Conservation (phyloP, 345 rosid genomes). For the Gossypium australe region DNA sequence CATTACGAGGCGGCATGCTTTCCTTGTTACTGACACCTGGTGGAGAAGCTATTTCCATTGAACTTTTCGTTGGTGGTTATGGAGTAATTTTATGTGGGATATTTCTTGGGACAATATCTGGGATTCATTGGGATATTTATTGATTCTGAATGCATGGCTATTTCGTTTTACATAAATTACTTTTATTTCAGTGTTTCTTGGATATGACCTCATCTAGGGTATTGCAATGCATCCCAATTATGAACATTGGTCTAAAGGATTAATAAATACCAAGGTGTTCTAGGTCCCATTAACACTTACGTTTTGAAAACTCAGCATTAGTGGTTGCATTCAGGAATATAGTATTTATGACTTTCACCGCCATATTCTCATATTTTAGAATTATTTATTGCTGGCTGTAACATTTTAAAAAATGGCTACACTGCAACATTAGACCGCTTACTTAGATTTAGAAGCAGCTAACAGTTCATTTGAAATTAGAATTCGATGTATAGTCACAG, state of each 20-base stretch:
- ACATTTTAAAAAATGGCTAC: not conserved
- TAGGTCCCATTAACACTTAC: not conserved
- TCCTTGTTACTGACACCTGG: not conserved
- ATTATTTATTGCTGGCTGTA: not conserved
- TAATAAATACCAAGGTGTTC: not conserved
- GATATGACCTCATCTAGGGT: not conserved
- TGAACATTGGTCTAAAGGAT: not conserved
- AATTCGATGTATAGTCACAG: not conserved
- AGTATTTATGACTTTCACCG: not conserved
- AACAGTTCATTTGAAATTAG: not conserved
- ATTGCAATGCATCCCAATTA: not conserved
- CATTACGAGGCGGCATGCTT: not conserved
- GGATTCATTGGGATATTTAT: slow-evolving; percentile 1
- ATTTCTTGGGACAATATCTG: not conserved
- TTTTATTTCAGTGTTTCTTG: not conserved
- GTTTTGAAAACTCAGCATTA: not conserved
- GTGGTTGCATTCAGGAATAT: not conserved
- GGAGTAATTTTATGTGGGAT: not conserved
- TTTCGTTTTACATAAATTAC: not conserved
- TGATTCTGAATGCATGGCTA: not conserved
- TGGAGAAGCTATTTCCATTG: not conserved
- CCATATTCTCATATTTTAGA: not conserved
- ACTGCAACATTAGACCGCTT: slow-evolving; percentile 3
- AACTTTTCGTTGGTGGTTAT: not conserved
- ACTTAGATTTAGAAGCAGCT: not conserved